Evolutionary conservation across 1,284 basidiomycete genomes (phyloP).

Genomic region (Heterobasidion occidentale): DNA sequence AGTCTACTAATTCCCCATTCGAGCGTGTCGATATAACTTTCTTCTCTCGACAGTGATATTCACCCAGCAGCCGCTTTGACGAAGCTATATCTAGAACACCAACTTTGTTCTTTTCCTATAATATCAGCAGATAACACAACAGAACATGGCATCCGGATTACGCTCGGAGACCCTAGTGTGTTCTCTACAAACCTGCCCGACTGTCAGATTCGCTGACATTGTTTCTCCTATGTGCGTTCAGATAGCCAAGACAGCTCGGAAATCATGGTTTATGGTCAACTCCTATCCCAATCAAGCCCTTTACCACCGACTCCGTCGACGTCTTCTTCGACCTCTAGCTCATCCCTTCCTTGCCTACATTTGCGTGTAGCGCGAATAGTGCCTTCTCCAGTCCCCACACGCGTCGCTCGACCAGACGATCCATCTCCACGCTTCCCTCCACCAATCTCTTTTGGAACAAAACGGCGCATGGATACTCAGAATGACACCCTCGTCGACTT

Average conservation of each 20-base stretch:
- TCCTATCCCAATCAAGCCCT: conserved; percentile 12
- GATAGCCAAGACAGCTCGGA: conserved; percentile 33
- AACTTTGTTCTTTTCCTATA: conserved; percentile 47
- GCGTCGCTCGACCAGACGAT: conserved; percentile 65
- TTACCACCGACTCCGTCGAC: conserved; percentile 12
- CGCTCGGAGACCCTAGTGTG: conserved; percentile 61
- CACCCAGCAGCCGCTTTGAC: conserved; percentile 59
- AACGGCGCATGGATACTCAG: conserved; percentile 19
- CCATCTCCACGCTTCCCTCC: conserved; percentile 66
- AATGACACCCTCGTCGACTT: not conserved
- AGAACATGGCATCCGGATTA: conserved; percentile 51
- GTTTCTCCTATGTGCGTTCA: not conserved
- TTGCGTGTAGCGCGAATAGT: conserved; percentile 54
- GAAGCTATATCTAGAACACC: conserved; percentile 61
- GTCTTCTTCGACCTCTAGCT: conserved; percentile 10
- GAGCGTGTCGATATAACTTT: not conserved
- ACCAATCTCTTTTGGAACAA: conserved; percentile 17
- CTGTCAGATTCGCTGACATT: not conserved
- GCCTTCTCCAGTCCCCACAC: conserved; percentile 26
- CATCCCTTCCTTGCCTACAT: conserved; percentile 24
- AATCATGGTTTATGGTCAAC: conserved; percentile 59
- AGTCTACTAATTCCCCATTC: conserved; percentile 12
- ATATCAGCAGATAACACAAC: conserved; percentile 28
- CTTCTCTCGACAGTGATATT: conserved; percentile 42
- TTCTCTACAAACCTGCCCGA: not conserved